These are phyloP conservation scores for Domatiomyces globalis DNA, from an alignment of 2,329 filamentous ascomycete species.

Conservation along the genomic window DNA sequence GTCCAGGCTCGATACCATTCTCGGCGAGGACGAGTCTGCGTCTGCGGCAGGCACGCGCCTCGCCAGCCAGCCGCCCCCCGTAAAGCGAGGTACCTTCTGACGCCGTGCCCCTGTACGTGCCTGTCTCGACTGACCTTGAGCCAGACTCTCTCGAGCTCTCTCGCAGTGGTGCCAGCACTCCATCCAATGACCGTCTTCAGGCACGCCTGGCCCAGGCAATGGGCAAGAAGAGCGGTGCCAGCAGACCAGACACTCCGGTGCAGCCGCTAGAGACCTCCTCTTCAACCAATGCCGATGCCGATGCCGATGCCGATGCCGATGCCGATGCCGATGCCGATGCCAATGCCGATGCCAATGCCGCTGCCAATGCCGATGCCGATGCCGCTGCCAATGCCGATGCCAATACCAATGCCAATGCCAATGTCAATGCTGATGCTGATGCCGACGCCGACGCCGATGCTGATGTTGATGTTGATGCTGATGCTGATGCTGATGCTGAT, in stretches of 20 bases:
- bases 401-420: slow-evolving; percentile 10
- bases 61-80: slow-evolving; percentile 22
- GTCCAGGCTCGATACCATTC: slow-evolving; percentile 78
- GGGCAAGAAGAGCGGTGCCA: slow-evolving; percentile 47
- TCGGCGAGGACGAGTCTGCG: slow-evolving; percentile 51
- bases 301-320: slow-evolving; percentile 5
- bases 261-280: slow-evolving; percentile 38
- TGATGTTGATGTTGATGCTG: slow-evolving; percentile 5
- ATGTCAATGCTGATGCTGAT: slow-evolving; percentile 5
- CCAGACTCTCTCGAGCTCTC: slow-evolving; percentile 32
- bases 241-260: slow-evolving; percentile 33
- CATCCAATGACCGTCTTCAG: slow-evolving; percentile 69
- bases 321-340: not conserved
- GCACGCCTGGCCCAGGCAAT: slow-evolving; percentile 80
- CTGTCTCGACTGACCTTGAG: slow-evolving; percentile 6
- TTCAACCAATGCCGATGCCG: slow-evolving; percentile 19
- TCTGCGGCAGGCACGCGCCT: not conserved
- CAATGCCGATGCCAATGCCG: too few species aligned
- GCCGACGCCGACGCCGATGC: slow-evolving; percentile 10
- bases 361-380: not conserved
- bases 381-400: not conserved
- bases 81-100: slow-evolving; percentile 20
- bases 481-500: not conserved
- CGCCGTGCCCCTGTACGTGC: slow-evolving; percentile 9
- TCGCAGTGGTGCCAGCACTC: slow-evolving; percentile 50